Conservation (phyloP, 768 basidiomycete genomes). For the Cyclocybe cylindracea region DNA sequence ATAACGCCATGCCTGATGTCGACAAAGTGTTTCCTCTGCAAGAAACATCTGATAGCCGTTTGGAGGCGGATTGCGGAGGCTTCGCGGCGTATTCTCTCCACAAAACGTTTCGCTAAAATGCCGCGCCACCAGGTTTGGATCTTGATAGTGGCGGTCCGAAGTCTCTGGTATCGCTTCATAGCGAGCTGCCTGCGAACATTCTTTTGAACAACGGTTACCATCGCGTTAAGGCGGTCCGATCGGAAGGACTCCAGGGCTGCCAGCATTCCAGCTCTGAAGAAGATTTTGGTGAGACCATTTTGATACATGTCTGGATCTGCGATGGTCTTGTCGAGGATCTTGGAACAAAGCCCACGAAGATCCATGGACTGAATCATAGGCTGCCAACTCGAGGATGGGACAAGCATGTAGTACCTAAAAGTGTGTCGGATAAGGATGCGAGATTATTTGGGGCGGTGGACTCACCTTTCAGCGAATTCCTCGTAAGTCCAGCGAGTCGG, state of each 20-base stretch:
- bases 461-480: constrained; percentile 96
- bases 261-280: constrained; percentile 99
- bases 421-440: constrained; percentile 4
- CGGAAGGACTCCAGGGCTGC: constrained; percentile 92
- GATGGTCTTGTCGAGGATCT: constrained; percentile 84
- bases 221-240: constrained; percentile 80
- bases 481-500: constrained; percentile 98
- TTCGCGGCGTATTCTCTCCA: constrained; percentile 70
- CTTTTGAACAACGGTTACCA: constrained; percentile 97
- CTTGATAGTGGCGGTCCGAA: constrained; percentile 74
- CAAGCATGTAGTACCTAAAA: constrained; percentile 93
- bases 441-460: constrained; percentile 4
- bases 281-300: constrained; percentile 95
- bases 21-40: constrained; percentile 73
- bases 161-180: constrained; percentile 71
- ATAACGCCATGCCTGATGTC: constrained; percentile 63
- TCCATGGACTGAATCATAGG: constrained; percentile 83
- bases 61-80: constrained; percentile 79
- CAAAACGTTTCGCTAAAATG: constrained; percentile 72
- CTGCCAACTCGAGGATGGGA: constrained; percentile 84
- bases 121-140: constrained; percentile 97
- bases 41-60: constrained; percentile 63
- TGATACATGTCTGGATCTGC: constrained; percentile 97
- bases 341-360: constrained; percentile 76
- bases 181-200: constrained; percentile 90